These are phyloP conservation scores for Plantago coronopus DNA, from an alignment of 305 asterid species.

Conservation along the genomic window DNA sequence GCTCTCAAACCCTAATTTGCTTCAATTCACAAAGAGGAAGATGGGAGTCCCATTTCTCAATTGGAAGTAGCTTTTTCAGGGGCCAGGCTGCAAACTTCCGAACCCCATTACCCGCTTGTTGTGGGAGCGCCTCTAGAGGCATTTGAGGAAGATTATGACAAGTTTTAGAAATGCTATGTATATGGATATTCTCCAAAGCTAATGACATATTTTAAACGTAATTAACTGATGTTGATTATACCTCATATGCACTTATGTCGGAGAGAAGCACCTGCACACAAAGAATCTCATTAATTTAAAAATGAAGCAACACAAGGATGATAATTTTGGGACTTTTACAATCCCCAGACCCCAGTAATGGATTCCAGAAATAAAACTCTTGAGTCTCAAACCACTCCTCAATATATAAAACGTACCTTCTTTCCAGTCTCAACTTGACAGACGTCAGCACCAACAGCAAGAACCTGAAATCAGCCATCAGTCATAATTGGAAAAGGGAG, in stretches of 20 bases:
- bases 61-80: too few species aligned
- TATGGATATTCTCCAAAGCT: neutral
- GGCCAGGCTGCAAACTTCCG: too few species aligned
- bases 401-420: constrained; percentile 41
- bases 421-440: constrained; percentile 58
- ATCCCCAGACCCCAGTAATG: neutral
- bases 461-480: constrained; percentile 35
- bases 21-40: too few species aligned
- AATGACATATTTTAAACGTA: too few species aligned
- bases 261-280: constrained; percentile 81
- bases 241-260: constrained; percentile 80
- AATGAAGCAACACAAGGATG: constrained; percentile 1
- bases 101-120: too few species aligned
- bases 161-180: too few species aligned
- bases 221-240: constrained; percentile 17
- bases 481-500: too few species aligned
- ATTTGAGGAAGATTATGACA: too few species aligned
- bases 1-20: too few species aligned
- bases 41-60: too few species aligned
- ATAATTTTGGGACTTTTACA: neutral
- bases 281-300: constrained; percentile 12
- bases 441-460: constrained; percentile 66
- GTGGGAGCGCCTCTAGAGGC: too few species aligned
- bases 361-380: neutral
- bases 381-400: neutral